Conservation (phyloP, 352 stramenopile species). For the Phytophthora idaei region DNA sequence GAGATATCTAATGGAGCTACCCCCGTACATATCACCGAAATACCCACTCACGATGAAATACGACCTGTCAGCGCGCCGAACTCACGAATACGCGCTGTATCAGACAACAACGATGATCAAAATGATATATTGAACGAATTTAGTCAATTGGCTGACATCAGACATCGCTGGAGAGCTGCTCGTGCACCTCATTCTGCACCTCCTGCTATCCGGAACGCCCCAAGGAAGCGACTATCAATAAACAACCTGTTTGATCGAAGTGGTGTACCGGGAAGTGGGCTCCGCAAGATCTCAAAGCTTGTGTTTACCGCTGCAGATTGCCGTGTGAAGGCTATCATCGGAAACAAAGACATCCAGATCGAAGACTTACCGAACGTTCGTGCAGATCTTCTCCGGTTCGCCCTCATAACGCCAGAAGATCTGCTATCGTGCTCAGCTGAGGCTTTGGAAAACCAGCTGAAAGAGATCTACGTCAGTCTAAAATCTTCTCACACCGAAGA, state of each 20-base stretch:
- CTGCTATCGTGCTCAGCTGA: slow-evolving; percentile 55
- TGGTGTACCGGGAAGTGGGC: slow-evolving; percentile 34
- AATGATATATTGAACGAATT: slow-evolving; percentile 5
- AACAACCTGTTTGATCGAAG: slow-evolving; percentile 41
- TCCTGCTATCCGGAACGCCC: slow-evolving; percentile 7
- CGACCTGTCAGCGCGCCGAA: slow-evolving; percentile 25
- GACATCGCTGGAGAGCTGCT: slow-evolving; percentile 20
- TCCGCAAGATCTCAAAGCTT: slow-evolving; percentile 57
- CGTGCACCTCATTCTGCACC: slow-evolving; percentile 42
- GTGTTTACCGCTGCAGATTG: slow-evolving; percentile 68
- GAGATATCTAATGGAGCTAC: neutral
- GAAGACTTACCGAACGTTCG: slow-evolving; percentile 34
- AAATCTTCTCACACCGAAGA: slow-evolving; percentile 38
- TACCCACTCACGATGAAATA: neutral
- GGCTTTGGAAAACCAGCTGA: slow-evolving; percentile 69
- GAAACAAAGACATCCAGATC: slow-evolving; percentile 55
- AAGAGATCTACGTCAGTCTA: slow-evolving; percentile 75
- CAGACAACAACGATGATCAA: slow-evolving; percentile 18
- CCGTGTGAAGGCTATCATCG: slow-evolving; percentile 65
- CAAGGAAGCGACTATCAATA: slow-evolving; percentile 22
- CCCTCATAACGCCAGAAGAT: slow-evolving; percentile 38
- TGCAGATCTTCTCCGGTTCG: slow-evolving; percentile 45
- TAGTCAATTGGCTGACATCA: slow-evolving; percentile 1
- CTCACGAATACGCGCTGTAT: neutral
- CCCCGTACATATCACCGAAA: neutral